Base-by-base conservation (phyloP, 2,329 filamentous ascomycete species). In the Drechslerella coelobrocha region DNA sequence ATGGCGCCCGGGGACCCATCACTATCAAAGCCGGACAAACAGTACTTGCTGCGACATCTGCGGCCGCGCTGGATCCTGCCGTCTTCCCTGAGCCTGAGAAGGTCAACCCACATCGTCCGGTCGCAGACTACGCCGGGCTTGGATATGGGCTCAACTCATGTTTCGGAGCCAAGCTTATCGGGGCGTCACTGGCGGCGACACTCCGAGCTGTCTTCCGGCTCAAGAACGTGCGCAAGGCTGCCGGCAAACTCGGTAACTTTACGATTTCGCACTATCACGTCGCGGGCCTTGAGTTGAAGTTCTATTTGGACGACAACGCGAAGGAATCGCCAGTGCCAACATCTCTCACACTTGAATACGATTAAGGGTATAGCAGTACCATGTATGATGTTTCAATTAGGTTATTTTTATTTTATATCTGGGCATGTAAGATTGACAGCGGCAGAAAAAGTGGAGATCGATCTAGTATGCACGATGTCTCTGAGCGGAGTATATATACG, bases 281-380 rank as follows among this genome's bases (percentile, higher is more conserved):
- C 74, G 82, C 79, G 6, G 82, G 82, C 1, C 78, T 83, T 1
- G 80, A 79, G 54, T 80, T 83, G 78, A 79, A 79, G 74, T 76
- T 80, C 56, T 84, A 83, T 73, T 75, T 84, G 45, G 82, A 84
- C 78, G 77, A 77, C 6, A 82, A 79, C 73, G 78, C 82, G 8
- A 80, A 78, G 63, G 82, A 84, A 75, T 79, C 77, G 12, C 81
- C 81, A 0, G 80, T 81, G 50, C 80, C 81, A 8, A 81, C 79
- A 4, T 79, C 77, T 2, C 71, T 82, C 52, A 79, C 77, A 1
- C 65, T 82, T 5, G 78, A 81, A 75, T 82, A 81, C 75, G 80
- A 81, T 66, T n/a, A n/a, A n/a, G n/a, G n/a, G n/a, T n/a, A n/a
- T n/a, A n/a, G n/a, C n/a, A n/a, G n/a, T n/a, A n/a, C n/a, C n/a